Base-by-base conservation (phyloP, 768 basidiomycete genomes). In the Calocera cornea region DNA sequence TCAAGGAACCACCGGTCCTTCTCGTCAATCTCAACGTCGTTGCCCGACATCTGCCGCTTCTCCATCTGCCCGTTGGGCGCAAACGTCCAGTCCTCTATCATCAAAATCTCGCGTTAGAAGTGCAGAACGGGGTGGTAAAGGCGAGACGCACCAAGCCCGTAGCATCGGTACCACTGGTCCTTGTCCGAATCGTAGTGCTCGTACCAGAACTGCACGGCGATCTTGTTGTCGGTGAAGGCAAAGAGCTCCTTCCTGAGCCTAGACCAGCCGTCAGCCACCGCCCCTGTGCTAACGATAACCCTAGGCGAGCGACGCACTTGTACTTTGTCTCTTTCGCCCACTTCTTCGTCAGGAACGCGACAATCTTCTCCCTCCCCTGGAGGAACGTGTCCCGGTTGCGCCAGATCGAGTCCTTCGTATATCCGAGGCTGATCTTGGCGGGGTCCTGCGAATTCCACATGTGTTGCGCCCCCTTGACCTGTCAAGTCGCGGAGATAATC, bases 61-160 rank as follows among this genome's bases (percentile, higher is more conserved):
- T 75, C 72, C 84, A 85, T 86, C 36, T 79, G 74, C 0, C 84
- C 84, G 54, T 80, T 78, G 7, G 75, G 70, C 0, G 73, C 80
- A 69, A 83, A 86, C 1, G 83, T 83, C 83, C 84, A 85, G 72
- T 84, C 83, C 78, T 84, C 71, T 22, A 49, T n/a, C 29, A 27
- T 47, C 19, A 11, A 2, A 67, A 29, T 19, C 40, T 34, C n/a
- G 27, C 41, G 66, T 31, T 17, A 54, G 65, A 34, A 22, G 16
- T 29, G 2, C 63, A 41, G n/a, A n/a, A n/a, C n/a, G 24, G 27
- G 5, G 1, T 31, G 38, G 75, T 78, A 14, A n/a, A 16, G 54
- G 17, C 40, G 17, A 17, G 2, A 66, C 65, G 40, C 16, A 71
- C 65, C 83, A 8, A 83, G 76, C 0, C 82, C 82, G 70, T 83